Percentiles rank a stretch among this genome's conserved stretches.
These are phyloP conservation scores for Symbiodinium pilosum DNA, from an alignment of 73 alveolate species.

Conservation along the genomic window DNA sequence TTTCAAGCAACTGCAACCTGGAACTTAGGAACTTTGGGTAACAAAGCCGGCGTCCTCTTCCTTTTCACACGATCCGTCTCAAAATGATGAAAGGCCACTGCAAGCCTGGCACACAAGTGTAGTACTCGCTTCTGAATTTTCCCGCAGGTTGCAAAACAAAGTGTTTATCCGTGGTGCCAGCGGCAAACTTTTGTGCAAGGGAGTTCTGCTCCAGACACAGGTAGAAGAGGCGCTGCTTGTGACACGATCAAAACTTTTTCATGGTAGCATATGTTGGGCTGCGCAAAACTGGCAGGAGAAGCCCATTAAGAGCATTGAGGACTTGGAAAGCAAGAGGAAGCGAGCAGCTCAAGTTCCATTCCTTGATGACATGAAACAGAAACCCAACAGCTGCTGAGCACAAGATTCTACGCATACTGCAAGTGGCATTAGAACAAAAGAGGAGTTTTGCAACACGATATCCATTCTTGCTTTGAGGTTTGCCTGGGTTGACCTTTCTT, in stretches of 20 bases:
- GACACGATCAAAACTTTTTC: too few species aligned
- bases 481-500: too few species aligned
- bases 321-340: constrained; percentile 57
- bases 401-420: too few species aligned
- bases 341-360: neutral
- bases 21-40: constrained; percentile 45
- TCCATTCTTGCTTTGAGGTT: too few species aligned
- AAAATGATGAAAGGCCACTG: constrained; percentile 55
- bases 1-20: too few species aligned
- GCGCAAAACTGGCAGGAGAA: constrained; percentile 23
- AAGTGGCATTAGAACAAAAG: too few species aligned
- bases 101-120: too few species aligned
- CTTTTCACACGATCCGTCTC: neutral
- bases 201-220: constrained; percentile 6
- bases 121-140: too few species aligned
- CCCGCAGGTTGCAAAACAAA: constrained; percentile 58
- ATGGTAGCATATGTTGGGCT: too few species aligned
- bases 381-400: too few species aligned
- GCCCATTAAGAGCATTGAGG: constrained; percentile 30
- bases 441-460: too few species aligned
- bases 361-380: too few species aligned
- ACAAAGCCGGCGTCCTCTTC: constrained; percentile 29
- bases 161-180: constrained; percentile 38
- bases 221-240: constrained; percentile 43
- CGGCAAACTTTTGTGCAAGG: constrained; percentile 1